phyloP scores from a whole-genome alignment of 148 eudicot species.

The Vaccinium vitisidaea region DNA sequence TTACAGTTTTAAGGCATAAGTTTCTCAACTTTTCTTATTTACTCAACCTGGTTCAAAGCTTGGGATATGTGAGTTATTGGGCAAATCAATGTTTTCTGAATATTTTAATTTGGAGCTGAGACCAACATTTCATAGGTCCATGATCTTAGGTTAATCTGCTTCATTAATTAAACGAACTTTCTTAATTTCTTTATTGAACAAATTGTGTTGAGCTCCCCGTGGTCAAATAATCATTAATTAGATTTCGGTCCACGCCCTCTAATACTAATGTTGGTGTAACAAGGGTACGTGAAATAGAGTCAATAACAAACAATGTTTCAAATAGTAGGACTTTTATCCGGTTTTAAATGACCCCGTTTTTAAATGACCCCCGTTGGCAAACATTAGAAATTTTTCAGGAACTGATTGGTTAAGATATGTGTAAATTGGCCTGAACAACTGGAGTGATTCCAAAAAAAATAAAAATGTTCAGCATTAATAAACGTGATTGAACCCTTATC shows the following conservation, averaged over 20 bases:
- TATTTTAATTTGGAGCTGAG: not conserved
- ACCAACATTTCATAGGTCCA: not conserved
- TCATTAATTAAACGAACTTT: not conserved
- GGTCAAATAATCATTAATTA: not conserved
- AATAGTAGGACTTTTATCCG: too few relatives aligned
- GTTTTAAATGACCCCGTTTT: not conserved
- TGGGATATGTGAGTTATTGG: not conserved
- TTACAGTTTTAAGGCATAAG: not conserved
- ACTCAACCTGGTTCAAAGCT: conserved; percentile 6
- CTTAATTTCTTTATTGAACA: not conserved
- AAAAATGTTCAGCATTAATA: too few relatives aligned
- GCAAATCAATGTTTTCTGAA: not conserved
- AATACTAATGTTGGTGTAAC: not conserved
- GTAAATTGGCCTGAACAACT: too few relatives aligned
- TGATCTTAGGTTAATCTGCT: not conserved
- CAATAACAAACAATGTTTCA: not conserved
- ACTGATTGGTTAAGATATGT: too few relatives aligned
- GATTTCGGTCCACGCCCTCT: not conserved
- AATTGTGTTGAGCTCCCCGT: not conserved
- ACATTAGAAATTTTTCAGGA: too few relatives aligned
- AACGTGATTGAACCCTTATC: not conserved
- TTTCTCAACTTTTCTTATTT: not conserved
- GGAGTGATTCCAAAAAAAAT: too few relatives aligned
- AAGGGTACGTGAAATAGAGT: not conserved
- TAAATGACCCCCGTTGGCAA: not conserved